Evolutionary conservation across 768 basidiomycete species (phyloP).

Genomic region (Mycena galericulata): DNA sequence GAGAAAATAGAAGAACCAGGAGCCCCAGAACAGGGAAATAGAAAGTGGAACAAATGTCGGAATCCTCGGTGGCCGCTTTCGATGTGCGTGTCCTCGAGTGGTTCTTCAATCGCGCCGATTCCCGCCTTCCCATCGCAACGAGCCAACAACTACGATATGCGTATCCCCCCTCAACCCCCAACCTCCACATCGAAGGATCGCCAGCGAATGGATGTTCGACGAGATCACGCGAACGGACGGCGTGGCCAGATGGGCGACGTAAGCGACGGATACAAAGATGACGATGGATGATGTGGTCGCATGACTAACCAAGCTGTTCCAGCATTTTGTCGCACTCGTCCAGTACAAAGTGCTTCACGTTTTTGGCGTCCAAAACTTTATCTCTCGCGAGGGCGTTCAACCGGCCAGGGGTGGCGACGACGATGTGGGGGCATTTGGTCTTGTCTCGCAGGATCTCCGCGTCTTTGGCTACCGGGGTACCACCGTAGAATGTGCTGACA

Average conservation of each 20-base stretch:
- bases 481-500: slow-evolving; percentile 97
- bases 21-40: slow-evolving; percentile 51
- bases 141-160: slow-evolving; percentile 22
- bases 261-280: slow-evolving; percentile 63
- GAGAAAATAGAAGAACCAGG: slow-evolving; percentile 63
- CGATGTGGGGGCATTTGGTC: slow-evolving; percentile 97
- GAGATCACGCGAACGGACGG: slow-evolving; percentile 53
- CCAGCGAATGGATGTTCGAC: slow-evolving; percentile 51
- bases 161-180: slow-evolving; percentile 38
- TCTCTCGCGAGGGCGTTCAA: slow-evolving; percentile 96
- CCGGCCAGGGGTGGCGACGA: slow-evolving; percentile 98
- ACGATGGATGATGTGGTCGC: slow-evolving; percentile 66
- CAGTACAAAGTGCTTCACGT: slow-evolving; percentile 99
- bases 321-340: slow-evolving; percentile 99
- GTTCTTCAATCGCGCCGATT: slow-evolving; percentile 44
- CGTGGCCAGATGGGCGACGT: slow-evolving; percentile 54
- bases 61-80: slow-evolving; percentile 52
- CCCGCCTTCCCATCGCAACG: slow-evolving; percentile 24
- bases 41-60: slow-evolving; percentile 44
- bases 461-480: slow-evolving; percentile 94
- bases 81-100: slow-evolving; percentile 47
- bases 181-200: slow-evolving; percentile 52
- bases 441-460: slow-evolving; percentile 95
- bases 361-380: slow-evolving; percentile 94
- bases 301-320: slow-evolving; percentile 99